phyloP scores from a whole-genome alignment of 1,284 basidiomycete genomes.

The Sanguinoderma infundibulare region DNA sequence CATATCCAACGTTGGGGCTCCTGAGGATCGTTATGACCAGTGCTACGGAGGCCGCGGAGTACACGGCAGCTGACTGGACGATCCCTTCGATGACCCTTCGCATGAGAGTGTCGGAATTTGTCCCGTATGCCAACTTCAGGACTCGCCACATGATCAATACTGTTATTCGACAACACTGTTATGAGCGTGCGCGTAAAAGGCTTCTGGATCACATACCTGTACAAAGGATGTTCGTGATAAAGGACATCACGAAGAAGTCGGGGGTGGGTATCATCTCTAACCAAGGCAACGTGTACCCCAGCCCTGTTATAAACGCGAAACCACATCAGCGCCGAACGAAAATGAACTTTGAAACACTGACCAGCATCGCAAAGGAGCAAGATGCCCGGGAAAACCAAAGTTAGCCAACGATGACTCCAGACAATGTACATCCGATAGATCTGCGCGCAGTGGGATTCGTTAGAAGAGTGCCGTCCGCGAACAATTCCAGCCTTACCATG shows the following conservation, averaged over 20 bases:
- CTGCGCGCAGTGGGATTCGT: background rate
- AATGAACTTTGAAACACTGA: background rate
- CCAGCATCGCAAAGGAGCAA: background rate
- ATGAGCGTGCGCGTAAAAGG: no score
- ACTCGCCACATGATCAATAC: background rate
- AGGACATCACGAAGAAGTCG: background rate
- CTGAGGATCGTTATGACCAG: background rate
- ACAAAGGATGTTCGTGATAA: background rate
- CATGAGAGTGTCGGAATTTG: background rate
- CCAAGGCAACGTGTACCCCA: background rate
- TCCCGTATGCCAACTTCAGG: background rate
- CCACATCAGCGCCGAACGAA: no score
- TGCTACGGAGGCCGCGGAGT: background rate
- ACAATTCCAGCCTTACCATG: background rate
- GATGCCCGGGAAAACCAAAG: background rate
- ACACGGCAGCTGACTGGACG: background rate
- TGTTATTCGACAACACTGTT: background rate
- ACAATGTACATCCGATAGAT: background rate
- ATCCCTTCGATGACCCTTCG: background rate
- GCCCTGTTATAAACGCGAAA: background rate
- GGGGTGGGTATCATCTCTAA: background rate
- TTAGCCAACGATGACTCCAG: background rate
- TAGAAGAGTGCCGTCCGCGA: no score
- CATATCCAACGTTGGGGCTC: background rate
- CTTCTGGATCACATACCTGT: background rate